These are phyloP conservation scores for Cryptosporidium parvum DNA, from an alignment of 169 alveolate species.

Conservation along the genomic window DNA sequence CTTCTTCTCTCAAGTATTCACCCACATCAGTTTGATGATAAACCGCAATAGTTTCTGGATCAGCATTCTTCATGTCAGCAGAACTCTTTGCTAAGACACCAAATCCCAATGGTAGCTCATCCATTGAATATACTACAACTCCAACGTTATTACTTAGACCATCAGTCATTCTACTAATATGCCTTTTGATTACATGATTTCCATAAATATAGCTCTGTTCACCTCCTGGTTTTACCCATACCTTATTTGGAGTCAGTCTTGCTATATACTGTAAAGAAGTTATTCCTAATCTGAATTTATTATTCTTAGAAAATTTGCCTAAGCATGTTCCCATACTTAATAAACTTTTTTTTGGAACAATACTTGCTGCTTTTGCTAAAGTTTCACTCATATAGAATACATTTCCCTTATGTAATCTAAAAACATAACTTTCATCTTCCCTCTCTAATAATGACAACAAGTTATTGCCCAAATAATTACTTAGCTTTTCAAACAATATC, in stretches of 20 bases:
- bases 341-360: conserved; percentile 87
- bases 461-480: conserved; percentile 87
- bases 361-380: conserved; percentile 84
- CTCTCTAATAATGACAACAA: conserved; percentile 86
- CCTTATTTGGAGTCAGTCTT: conserved; percentile 90
- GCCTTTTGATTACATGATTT: conserved; percentile 92
- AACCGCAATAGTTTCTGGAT: conserved; percentile 90
- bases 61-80: conserved; percentile 88
- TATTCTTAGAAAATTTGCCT: conserved; percentile 93
- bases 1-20: conserved; percentile 93
- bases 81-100: conserved; percentile 92
- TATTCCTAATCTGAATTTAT: conserved; percentile 90
- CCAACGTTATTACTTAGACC: conserved; percentile 87
- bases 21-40: conserved; percentile 93
- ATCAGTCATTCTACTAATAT: conserved; percentile 92
- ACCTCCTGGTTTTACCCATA: conserved; percentile 94
- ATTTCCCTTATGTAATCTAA: conserved; percentile 86
- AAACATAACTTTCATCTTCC: conserved; percentile 89
- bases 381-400: conserved; percentile 87
- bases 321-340: conserved; percentile 90
- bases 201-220: conserved; percentile 94
- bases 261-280: conserved; percentile 93
- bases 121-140: conserved; percentile 86
- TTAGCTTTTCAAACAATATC: conserved; percentile 86
- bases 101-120: conserved; percentile 92